phyloP scores from a whole-genome alignment of 2,329 filamentous ascomycete genomes.

The Neurospora crassa region DNA sequence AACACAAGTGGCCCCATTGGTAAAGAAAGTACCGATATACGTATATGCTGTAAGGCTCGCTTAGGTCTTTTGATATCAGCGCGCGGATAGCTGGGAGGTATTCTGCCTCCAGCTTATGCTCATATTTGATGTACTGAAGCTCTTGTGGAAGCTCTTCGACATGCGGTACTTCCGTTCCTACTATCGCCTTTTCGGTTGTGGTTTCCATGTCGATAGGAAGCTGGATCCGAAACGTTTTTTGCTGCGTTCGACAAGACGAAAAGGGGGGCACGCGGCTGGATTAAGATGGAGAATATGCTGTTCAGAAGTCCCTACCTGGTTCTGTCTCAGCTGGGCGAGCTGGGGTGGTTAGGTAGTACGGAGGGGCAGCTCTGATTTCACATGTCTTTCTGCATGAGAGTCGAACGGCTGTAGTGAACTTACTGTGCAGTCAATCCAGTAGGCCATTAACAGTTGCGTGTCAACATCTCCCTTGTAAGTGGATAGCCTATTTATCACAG shows the following conservation, averaged over 20 bases:
- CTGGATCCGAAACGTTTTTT: not conserved
- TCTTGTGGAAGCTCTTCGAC: slow-evolving; percentile 31
- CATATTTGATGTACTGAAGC: slow-evolving; percentile 52
- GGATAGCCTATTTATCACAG: not conserved
- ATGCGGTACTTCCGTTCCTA: slow-evolving; percentile 11
- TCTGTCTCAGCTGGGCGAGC: not conserved
- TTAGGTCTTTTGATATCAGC: slow-evolving; percentile 90
- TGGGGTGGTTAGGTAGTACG: not conserved
- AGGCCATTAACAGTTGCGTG: not conserved
- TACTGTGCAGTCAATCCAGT: not conserved
- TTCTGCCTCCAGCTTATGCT: slow-evolving; percentile 48
- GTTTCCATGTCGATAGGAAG: not conserved
- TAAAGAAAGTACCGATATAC: slow-evolving; percentile 97
- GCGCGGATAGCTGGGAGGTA: slow-evolving; percentile 81
- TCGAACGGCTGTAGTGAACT: not conserved
- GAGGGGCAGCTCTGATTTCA: not conserved
- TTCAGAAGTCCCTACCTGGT: not conserved
- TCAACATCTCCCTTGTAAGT: not conserved
- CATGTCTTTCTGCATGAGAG: not conserved
- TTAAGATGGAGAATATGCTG: not conserved
- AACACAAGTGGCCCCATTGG: slow-evolving; percentile 97
- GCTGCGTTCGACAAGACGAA: not conserved
- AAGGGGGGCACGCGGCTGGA: not conserved
- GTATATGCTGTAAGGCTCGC: slow-evolving; percentile 98
- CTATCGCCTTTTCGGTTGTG: not conserved